Evolutionary conservation across 345 rosid species (phyloP), one percentile per base, ranked within the genome.

Genomic region (Lepidium sativum): DNA sequence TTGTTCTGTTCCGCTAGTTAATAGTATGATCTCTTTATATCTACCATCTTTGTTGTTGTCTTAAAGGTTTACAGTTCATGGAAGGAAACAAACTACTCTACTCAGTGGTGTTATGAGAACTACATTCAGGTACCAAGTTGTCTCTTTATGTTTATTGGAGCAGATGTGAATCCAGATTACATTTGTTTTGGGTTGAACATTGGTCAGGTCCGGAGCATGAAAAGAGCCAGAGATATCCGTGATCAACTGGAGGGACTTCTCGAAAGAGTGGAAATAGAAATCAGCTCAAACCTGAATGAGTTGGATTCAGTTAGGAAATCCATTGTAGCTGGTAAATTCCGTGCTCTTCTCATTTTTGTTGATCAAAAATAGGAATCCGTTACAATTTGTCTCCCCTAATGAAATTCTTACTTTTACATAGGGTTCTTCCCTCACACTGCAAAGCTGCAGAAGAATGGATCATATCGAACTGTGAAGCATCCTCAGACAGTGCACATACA

Each of bases 51-150:
- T 37, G n/a, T 74, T 77, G 8, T 52, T 34, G 44, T 68, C 53
- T 75, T 35, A 47, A 50, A 94, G 97, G 97, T 94, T 50, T 94
- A 83, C 73, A 83, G 71, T 70, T 88, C 97, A 21, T 94, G 99
- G 99, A 88, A 81, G 80, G 99, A 94, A 76, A 88, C 96, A 63
- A 94, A 94, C 75, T 90, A 70, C 75, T 86, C 97, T 12, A 94
- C 99, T 1, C 97, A 90, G 56, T 94, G 99, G 99, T 94, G 99
- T 76, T 90, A 88, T 12, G 99, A 94, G 73, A 90, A 85, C 75
- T 94, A 94, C 79, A 94, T 94, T 74, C 99, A 90, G 96, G 99
- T 85, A 43, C 29, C 2, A 43, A 41, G 32, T 39, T 61, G 68
- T 62, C 49, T 62, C 60, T 54, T 27, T 20, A 31, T 43, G 42